Conservation (phyloP, 2,329 filamentous ascomycete species). For the Trichophaea hybrida region DNA sequence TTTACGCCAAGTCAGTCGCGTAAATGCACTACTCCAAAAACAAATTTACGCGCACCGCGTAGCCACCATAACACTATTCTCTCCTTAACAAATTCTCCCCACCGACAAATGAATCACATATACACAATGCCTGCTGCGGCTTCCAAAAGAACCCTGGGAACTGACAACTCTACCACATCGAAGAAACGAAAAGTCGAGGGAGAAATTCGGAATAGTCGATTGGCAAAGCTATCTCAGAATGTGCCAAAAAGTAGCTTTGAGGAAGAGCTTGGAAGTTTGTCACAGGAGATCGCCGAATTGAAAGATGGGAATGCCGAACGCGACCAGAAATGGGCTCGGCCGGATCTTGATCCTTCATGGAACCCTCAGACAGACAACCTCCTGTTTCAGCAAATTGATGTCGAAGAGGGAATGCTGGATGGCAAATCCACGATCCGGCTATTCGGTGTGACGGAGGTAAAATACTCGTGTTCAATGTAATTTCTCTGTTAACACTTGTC, state of each 20-base stretch:
- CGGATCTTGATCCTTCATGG: conserved; percentile 43
- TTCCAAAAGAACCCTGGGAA: neutral
- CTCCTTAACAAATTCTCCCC: no score
- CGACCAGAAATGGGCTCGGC: conserved; percentile 80
- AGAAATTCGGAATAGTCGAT: conserved; percentile 17
- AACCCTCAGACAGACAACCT: conserved; percentile 52
- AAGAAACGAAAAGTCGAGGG: conserved; percentile 78
- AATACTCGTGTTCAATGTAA: conserved; percentile 14
- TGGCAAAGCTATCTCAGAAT: conserved; percentile 40
- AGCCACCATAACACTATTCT: no score
- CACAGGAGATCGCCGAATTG: conserved; percentile 74
- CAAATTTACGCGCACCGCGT: no score
- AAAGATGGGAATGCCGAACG: conserved; percentile 66
- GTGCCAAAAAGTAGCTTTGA: conserved; percentile 82
- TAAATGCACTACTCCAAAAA: no score
- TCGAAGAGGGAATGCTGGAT: conserved; percentile 70
- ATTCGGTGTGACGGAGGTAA: conserved; percentile 76
- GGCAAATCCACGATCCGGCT: conserved; percentile 68
- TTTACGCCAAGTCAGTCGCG: no score
- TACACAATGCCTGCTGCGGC: conserved; percentile 3
- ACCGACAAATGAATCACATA: neutral
- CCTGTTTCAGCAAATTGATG: conserved; percentile 92
- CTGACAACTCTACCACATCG: conserved; percentile 32
- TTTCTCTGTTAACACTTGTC: neutral
- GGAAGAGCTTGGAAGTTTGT: conserved; percentile 89